Evolutionary conservation across 495 filamentous ascomycete genomes (phyloP).

Genomic region (Aspergillus conjunctus): DNA sequence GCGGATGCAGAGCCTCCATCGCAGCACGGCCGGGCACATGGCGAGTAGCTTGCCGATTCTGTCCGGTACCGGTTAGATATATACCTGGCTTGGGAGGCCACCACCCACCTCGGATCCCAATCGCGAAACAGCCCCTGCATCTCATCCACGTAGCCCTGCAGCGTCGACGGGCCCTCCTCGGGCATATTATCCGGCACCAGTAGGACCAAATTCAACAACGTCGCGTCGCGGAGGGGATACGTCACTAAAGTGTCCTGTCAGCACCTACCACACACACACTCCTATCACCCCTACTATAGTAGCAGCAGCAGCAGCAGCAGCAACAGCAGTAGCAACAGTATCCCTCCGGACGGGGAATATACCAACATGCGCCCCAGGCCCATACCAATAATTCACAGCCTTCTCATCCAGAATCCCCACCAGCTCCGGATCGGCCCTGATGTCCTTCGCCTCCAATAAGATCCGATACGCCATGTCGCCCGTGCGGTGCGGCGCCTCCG

Average conservation of each 20-base stretch:
- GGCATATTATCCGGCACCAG: constrained; percentile 70
- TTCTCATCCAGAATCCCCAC: constrained; percentile 52
- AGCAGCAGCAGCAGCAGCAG: too few relatives aligned
- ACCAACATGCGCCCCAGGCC: constrained; percentile 59
- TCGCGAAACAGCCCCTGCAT: constrained; percentile 61
- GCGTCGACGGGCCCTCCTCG: constrained; percentile 42
- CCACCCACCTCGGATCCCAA: constrained; percentile 55
- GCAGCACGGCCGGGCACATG: constrained; percentile 53
- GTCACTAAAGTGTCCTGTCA: too few relatives aligned
- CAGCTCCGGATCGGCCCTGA: constrained; percentile 48
- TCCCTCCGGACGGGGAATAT: constrained; percentile 13
- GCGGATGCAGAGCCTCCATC: constrained; percentile 65
- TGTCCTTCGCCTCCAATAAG: constrained; percentile 49
- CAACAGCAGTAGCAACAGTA: too few relatives aligned
- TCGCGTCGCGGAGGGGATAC: constrained; percentile 59
- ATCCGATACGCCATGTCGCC: constrained; percentile 72
- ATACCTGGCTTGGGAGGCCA: not conserved
- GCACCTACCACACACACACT: too few relatives aligned
- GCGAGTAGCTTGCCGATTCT: constrained; percentile 36
- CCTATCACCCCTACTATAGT: too few relatives aligned
- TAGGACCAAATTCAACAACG: constrained; percentile 66
- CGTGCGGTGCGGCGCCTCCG: constrained; percentile 52
- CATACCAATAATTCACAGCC: constrained; percentile 70
- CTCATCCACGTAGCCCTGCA: constrained; percentile 60
- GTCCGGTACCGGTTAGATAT: not conserved